Evolutionary conservation across 805 yeast species (phyloP).

Genomic region (Saccharomycopsis amapae): DNA sequence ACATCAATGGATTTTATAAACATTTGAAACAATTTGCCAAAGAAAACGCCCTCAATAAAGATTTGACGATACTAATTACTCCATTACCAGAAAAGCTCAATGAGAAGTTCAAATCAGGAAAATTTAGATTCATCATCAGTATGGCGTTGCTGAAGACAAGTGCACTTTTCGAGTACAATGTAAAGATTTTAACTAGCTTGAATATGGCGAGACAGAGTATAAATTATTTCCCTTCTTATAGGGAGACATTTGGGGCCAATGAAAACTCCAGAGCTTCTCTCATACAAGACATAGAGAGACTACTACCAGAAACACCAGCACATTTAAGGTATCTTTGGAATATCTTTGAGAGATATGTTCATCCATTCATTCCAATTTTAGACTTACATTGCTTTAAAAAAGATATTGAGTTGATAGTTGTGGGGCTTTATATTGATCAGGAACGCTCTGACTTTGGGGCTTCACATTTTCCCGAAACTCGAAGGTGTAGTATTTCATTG

Average conservation of each 20-base stretch:
- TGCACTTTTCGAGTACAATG: constrained; percentile 1
- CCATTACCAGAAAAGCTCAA: constrained; percentile 13
- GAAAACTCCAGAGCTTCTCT: background rate
- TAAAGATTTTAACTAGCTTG: background rate
- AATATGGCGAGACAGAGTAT: background rate
- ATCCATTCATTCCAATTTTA: constrained; percentile 18
- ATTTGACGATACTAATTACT: constrained; percentile 1
- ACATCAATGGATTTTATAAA: constrained; percentile 6
- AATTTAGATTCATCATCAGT: constrained; percentile 1
- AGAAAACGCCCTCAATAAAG: background rate
- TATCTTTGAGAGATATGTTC: constrained; percentile 12
- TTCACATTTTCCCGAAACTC: too few species aligned
- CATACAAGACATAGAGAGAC: constrained; percentile 2
- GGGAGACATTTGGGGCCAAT: background rate
- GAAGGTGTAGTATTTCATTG: background rate
- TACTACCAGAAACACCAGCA: constrained; percentile 7
- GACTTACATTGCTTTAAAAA: constrained; percentile 10
- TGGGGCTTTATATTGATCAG: constrained; percentile 7
- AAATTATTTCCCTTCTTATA: background rate
- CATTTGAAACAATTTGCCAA: constrained; percentile 9
- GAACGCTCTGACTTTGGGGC: background rate
- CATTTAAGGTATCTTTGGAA: constrained; percentile 11
- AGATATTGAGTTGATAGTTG: constrained; percentile 18
- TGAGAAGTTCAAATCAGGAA: constrained; percentile 12
- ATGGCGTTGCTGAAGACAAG: background rate